Percentiles rank a stretch among this genome's conserved stretches.
phyloP scores from a whole-genome alignment of 1,139 yeast species.

The Saccharomyces hybrid region DNA sequence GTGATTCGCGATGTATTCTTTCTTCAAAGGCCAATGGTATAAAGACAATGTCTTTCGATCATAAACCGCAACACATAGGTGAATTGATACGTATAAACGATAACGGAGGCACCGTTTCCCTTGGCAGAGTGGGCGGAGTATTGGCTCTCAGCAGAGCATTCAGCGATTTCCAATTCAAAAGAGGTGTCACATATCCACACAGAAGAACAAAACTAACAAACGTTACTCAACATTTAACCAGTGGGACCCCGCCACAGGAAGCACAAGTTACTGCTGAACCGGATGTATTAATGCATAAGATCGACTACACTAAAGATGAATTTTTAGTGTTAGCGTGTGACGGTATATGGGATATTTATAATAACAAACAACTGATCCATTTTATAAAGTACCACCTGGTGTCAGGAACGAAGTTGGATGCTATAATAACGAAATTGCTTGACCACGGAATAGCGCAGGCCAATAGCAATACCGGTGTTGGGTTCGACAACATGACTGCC shows the following conservation, averaged over 20 bases:
- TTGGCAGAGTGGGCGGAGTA: constrained; percentile 68
- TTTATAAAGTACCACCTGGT: constrained; percentile 52
- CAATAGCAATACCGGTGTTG: constrained; percentile 65
- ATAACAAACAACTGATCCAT: constrained; percentile 46
- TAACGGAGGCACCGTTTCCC: constrained; percentile 63
- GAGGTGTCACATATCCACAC: constrained; percentile 36
- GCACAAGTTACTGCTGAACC: constrained; percentile 60
- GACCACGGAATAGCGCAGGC: constrained; percentile 70
- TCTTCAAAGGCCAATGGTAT: constrained; percentile 37
- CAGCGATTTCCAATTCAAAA: constrained; percentile 64
- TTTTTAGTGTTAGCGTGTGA: constrained; percentile 67
- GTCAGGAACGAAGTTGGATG: constrained; percentile 50
- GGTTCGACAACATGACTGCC: constrained; percentile 75
- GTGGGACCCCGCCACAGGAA: constrained; percentile 33
- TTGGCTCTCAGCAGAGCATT: constrained; percentile 69
- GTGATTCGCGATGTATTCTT: constrained; percentile 64
- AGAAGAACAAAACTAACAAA: background rate
- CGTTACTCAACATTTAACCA: constrained; percentile 7
- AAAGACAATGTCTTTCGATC: constrained; percentile 65
- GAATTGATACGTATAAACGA: constrained; percentile 67
- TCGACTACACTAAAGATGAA: constrained; percentile 48
- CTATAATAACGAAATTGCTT: constrained; percentile 50
- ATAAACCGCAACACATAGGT: constrained; percentile 70
- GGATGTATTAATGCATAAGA: constrained; percentile 48
- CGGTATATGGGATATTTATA: constrained; percentile 76